These are phyloP conservation scores for Narthecium ossifragum DNA, from an alignment of 106 monocot genomes.

Conservation along the genomic window DNA sequence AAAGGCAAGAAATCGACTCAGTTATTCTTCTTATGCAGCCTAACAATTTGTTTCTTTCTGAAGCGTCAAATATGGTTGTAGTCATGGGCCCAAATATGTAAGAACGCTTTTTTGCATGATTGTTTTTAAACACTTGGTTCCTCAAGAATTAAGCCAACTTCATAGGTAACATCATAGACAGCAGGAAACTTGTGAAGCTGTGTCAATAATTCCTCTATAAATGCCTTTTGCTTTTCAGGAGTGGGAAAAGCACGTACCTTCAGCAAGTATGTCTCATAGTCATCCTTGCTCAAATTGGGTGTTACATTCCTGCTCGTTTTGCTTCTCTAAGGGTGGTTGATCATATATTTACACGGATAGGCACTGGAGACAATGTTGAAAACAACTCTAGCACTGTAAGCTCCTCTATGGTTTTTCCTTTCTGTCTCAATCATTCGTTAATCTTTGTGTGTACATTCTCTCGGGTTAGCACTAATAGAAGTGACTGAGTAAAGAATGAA, in stretches of 20 bases:
- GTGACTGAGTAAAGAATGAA: too few species aligned
- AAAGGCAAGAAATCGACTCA: slow-evolving; percentile 3
- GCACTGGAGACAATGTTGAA: slow-evolving; percentile 77
- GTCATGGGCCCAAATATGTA: slow-evolving; percentile 99
- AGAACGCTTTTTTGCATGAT: slow-evolving; percentile 9
- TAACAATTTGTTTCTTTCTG: slow-evolving; percentile 93
- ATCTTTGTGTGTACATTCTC: too few species aligned
- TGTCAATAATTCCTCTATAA: not conserved
- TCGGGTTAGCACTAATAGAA: too few species aligned
- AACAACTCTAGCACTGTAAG: slow-evolving; percentile 92
- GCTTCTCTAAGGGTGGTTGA: slow-evolving; percentile 87
- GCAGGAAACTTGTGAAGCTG: too few species aligned
- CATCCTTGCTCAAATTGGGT: slow-evolving; percentile 96
- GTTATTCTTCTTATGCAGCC: slow-evolving; percentile 53
- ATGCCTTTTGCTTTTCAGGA: slow-evolving; percentile 39
- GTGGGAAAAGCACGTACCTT: slow-evolving; percentile 99
- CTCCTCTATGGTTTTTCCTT: slow-evolving; percentile 9
- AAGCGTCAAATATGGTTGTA: slow-evolving; percentile 92
- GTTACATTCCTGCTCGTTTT: slow-evolving; percentile 94
- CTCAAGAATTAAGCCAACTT: too few species aligned
- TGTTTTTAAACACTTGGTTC: not conserved
- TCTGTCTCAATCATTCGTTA: too few species aligned
- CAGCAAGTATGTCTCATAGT: slow-evolving; percentile 85
- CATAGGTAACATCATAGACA: too few species aligned
- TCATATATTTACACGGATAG: slow-evolving; percentile 94